Base-by-base conservation (phyloP, 2,329 filamentous ascomycete genomes). In the Aspergillus puulaauensis region DNA sequence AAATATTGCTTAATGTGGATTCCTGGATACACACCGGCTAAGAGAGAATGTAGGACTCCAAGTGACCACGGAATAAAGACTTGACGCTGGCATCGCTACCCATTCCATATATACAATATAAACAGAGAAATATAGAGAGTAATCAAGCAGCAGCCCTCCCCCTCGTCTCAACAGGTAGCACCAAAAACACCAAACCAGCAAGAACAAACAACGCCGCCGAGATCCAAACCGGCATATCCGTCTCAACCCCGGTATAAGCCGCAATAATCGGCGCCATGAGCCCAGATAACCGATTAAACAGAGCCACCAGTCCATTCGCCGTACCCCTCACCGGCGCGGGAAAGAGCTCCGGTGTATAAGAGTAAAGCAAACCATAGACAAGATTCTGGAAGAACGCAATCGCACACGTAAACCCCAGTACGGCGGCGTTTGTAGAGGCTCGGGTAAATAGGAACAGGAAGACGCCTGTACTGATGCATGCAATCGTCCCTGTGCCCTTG, bases 401-500 rank as follows among this genome's bases (percentile, higher is more conserved):
- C 15, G 35, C 35, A 8, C 15, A n/a, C 35, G 15, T 14, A 37
- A 37, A 37, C 4, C 12, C 81, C 88, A 0, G 90, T 71, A 64
- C 3, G 78, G 75, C 6, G 83, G 77, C 1, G 81, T 31, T 31
- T 89, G 31, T 81, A 77, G n/a, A 91, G 86, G 44, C 84, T 80
- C 0, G 89, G 91, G 72, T 91, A 91, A 5, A 52, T 37, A 31
- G 27, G 46, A 11, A 77, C 76, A 59, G 85, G 88, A 79, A 91
- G 81, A 67, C 89, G 5, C 14, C 41, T 19, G 37, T 23, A 4
- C 39, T 31, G 0, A 51, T 12, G 15, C 35, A 14, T 4, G 35
- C 33, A 0, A n/a, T 35, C 1, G 39, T 4, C 19, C 23, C 12
- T 4, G 37, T 33, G 0, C 14, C 19, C 2, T 21, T 17, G 2